Conservation (phyloP, 2,329 filamentous ascomycete species). For the Penicillium sp. region DNA sequence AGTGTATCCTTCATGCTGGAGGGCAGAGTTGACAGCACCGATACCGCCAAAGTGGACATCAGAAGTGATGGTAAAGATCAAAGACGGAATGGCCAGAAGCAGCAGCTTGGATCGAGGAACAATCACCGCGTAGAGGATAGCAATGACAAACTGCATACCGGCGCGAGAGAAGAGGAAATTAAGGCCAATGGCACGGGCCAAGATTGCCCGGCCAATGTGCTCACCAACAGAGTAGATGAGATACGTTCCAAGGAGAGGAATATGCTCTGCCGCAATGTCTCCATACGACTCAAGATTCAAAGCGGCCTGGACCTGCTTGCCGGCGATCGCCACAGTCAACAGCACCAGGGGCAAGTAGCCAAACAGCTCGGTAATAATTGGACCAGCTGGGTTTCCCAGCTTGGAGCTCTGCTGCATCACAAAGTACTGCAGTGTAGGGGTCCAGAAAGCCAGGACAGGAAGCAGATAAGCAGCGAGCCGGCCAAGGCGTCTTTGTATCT, state of each 20-base stretch:
- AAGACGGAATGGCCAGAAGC: constrained; percentile 66
- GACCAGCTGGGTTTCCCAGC: constrained; percentile 70
- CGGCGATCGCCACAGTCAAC: constrained; percentile 64
- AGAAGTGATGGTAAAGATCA: constrained; percentile 61
- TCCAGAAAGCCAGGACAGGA: constrained; percentile 72
- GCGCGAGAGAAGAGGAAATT: constrained; percentile 67
- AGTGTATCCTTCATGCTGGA: constrained; percentile 67
- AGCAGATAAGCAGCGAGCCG: constrained; percentile 55
- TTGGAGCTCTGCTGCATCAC: constrained; percentile 65
- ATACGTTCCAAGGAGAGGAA: constrained; percentile 66
- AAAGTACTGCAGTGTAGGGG: constrained; percentile 70
- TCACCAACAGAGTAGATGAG: constrained; percentile 57
- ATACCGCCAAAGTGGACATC: constrained; percentile 74
- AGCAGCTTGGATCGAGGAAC: constrained; percentile 66
- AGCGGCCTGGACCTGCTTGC: constrained; percentile 61
- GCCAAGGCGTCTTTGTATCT: constrained; percentile 49
- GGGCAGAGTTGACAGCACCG: constrained; percentile 62
- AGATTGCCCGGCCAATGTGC: constrained; percentile 40
- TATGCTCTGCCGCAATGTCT: constrained; percentile 60
- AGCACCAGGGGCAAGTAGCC: constrained; percentile 69
- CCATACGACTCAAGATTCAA: constrained; percentile 58
- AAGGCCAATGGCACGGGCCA: constrained; percentile 58
- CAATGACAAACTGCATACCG: constrained; percentile 68
- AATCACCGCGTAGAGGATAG: constrained; percentile 62
- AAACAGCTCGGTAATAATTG: constrained; percentile 69